Conservation (phyloP, 2,329 filamentous ascomycete genomes). For the Sclerotinia sclerotiorum region DNA sequence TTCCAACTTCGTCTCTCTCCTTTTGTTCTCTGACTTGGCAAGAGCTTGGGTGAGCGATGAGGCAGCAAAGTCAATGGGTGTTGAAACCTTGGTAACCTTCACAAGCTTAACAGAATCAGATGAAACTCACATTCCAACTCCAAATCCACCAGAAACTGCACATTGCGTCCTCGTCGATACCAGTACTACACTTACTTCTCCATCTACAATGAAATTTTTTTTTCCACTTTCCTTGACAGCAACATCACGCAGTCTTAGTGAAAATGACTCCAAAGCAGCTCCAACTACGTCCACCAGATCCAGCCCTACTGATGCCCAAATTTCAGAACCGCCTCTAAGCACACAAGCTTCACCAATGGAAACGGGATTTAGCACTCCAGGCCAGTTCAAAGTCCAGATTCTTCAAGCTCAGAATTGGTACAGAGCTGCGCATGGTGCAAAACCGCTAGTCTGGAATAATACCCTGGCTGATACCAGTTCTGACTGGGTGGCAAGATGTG, state of each 20-base stretch:
- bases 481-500: background rate
- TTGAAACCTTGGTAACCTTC: background rate
- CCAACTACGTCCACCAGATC: background rate
- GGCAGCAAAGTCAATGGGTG: background rate
- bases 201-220: background rate
- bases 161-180: background rate
- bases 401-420: slow-evolving; percentile 8
- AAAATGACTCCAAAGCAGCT: background rate
- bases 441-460: background rate
- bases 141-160: background rate
- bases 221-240: background rate
- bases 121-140: background rate
- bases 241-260: background rate
- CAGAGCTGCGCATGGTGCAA: background rate
- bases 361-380: background rate
- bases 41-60: background rate
- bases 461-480: background rate
- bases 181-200: too few relatives aligned
- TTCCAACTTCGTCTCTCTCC: background rate
- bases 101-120: background rate
- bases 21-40: background rate
- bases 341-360: background rate
- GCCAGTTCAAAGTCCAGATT: background rate
- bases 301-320: background rate
- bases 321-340: background rate